Evolutionary conservation across 441 rosid species (phyloP).

Genomic region (Erysimum cheiri): DNA sequence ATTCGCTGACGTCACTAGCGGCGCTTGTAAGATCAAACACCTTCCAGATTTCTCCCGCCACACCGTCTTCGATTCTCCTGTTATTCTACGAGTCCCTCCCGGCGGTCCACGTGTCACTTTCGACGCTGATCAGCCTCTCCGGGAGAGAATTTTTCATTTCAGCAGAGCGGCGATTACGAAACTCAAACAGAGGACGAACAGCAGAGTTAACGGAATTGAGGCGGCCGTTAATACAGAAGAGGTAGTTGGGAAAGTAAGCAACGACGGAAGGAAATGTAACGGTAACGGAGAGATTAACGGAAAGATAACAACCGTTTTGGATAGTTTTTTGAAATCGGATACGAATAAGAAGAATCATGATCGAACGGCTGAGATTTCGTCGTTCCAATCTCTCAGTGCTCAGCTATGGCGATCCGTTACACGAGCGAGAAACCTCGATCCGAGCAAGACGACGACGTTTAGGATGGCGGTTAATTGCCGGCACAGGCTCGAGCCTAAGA

Average conservation of each 20-base stretch:
- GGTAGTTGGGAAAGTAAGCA: slow-evolving; percentile 49
- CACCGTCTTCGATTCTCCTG: slow-evolving; percentile 67
- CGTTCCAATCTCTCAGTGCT: slow-evolving; percentile 85
- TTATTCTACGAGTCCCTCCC: slow-evolving; percentile 67
- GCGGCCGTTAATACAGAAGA: slow-evolving; percentile 48
- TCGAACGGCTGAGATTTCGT: slow-evolving; percentile 71
- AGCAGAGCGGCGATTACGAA: slow-evolving; percentile 70
- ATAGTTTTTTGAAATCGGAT: slow-evolving; percentile 26
- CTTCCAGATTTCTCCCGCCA: slow-evolving; percentile 67
- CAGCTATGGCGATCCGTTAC: slow-evolving; percentile 91
- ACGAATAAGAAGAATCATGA: slow-evolving; percentile 31
- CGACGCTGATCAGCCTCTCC: slow-evolving; percentile 68
- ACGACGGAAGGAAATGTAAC: slow-evolving; percentile 50
- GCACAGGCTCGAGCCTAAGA: slow-evolving; percentile 77
- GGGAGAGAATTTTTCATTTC: slow-evolving; percentile 84
- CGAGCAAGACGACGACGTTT: slow-evolving; percentile 70
- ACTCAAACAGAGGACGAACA: slow-evolving; percentile 67
- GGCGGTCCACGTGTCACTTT: slow-evolving; percentile 84
- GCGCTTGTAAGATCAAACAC: slow-evolving; percentile 58
- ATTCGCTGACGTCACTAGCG: slow-evolving; percentile 74
- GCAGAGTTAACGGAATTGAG: slow-evolving; percentile 30
- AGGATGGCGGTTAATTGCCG: slow-evolving; percentile 97
- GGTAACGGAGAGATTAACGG: slow-evolving; percentile 50
- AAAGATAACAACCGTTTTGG: slow-evolving; percentile 35
- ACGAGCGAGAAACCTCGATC: slow-evolving; percentile 71